A percentile compares a stretch with the other conserved stretches of the same genome.
phyloP scores from a whole-genome alignment of 2,329 filamentous ascomycete genomes.

The Ceratocystis smalleyi region DNA sequence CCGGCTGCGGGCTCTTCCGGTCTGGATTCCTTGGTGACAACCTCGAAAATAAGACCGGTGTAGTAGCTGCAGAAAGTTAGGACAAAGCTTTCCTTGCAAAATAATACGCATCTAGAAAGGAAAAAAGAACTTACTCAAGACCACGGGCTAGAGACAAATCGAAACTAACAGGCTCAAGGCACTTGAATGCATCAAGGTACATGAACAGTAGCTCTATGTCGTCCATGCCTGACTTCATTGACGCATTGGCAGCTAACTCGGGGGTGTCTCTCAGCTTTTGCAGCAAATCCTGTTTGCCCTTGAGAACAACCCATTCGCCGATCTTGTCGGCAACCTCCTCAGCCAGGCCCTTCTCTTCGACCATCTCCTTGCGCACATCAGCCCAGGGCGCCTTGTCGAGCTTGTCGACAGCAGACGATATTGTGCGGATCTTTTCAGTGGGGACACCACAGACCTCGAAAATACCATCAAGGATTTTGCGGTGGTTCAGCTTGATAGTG shows the following conservation, averaged over 20 bases:
- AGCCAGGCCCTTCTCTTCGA: slow-evolving; percentile 72
- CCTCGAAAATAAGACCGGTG: slow-evolving; percentile 81
- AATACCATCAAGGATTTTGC: slow-evolving; percentile 82
- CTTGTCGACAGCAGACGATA: slow-evolving; percentile 90
- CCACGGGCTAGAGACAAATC: slow-evolving; percentile 82
- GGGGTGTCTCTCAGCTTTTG: slow-evolving; percentile 52
- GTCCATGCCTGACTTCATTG: slow-evolving; percentile 61
- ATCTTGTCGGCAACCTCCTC: slow-evolving; percentile 70
- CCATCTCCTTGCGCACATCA: slow-evolving; percentile 85
- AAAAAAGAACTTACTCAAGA: slow-evolving; percentile 38
- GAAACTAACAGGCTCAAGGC: slow-evolving; percentile 63
- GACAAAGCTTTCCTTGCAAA: neutral
- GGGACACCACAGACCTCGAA: slow-evolving; percentile 87
- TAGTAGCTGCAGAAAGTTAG: slow-evolving; percentile 52
- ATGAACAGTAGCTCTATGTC: slow-evolving; percentile 69
- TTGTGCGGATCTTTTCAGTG: slow-evolving; percentile 69
- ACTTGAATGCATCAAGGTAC: slow-evolving; percentile 65
- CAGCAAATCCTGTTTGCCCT: slow-evolving; percentile 60
- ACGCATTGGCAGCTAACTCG: slow-evolving; percentile 52
- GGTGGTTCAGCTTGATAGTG: slow-evolving; percentile 81
- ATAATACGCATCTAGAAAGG: slow-evolving; percentile 31
- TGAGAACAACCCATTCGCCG: slow-evolving; percentile 65
- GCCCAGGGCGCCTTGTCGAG: slow-evolving; percentile 64
- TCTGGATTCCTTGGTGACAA: slow-evolving; percentile 67
- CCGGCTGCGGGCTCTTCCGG: slow-evolving; percentile 27